phyloP scores from a whole-genome alignment of 2,329 filamentous ascomycete genomes.

The Myriosclerotinia duriaeana region DNA sequence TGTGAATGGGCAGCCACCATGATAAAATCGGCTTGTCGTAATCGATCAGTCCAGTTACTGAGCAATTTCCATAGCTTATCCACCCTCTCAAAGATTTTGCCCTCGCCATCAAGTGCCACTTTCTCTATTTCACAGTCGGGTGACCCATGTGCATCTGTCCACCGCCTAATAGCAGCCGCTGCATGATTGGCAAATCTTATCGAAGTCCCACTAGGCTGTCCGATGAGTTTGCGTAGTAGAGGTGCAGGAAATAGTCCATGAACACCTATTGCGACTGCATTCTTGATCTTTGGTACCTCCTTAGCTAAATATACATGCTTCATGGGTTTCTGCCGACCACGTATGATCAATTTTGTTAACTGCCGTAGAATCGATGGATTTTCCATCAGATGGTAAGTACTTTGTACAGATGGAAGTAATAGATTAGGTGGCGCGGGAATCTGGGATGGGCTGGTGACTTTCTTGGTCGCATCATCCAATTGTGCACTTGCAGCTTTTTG shows the following conservation, averaged over 20 bases:
- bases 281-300: slow-evolving; percentile 71
- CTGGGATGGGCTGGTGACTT: slow-evolving; percentile 27
- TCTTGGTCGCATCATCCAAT: slow-evolving; percentile 27
- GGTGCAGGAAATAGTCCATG: slow-evolving; percentile 91
- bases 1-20: slow-evolving; percentile 94
- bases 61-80: slow-evolving; percentile 92
- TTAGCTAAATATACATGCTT: slow-evolving; percentile 72
- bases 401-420: slow-evolving; percentile 66
- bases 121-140: slow-evolving; percentile 83
- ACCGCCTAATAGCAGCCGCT: slow-evolving; percentile 78
- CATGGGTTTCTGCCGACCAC: slow-evolving; percentile 55
- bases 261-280: slow-evolving; percentile 87
- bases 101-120: slow-evolving; percentile 91
- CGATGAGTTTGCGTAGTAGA: slow-evolving; percentile 84
- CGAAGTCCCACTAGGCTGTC: slow-evolving; percentile 93
- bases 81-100: slow-evolving; percentile 84
- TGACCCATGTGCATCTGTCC: slow-evolving; percentile 73
- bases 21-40: slow-evolving; percentile 84
- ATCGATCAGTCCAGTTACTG: slow-evolving; percentile 90
- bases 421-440: slow-evolving; percentile 54
- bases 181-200: slow-evolving; percentile 88
- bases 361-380: slow-evolving; percentile 71
- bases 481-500: slow-evolving; percentile 25
- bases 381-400: slow-evolving; percentile 65
- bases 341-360: slow-evolving; percentile 57